Base-by-base conservation (phyloP, 768 basidiomycete genomes). In the Boletus subcaerulescens region DNA sequence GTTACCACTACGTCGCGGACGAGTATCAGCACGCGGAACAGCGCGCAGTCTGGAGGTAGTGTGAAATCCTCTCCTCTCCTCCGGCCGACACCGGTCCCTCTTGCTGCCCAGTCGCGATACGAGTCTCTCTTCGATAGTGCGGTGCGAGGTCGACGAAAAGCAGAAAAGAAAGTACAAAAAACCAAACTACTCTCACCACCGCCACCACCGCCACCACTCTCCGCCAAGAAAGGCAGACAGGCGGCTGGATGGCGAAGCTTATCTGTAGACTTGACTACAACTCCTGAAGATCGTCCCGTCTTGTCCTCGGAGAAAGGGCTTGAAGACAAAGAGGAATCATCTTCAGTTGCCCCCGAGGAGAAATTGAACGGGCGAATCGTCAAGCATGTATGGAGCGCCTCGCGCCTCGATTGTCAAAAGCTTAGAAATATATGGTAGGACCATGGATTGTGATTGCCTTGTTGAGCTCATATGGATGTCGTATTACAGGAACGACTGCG, bases 171-270 rank as follows among this genome's bases (percentile, higher is more conserved):
- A 46, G 59, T 61, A 43, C 71, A 63, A 35, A 64, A 66, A 33
- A 45, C 12, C 26, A 60, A 59, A 35, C 59, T 65, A 22, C 69
- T 72, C 10, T 75, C 70, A 18, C 69, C 73, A 2, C 60, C 73
- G 2, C 60, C n/a, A n/a, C n/a, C 70, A 18, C 69, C 73, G 2
- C 60, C 73, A 4, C 72, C 72, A 53, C 73, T 76, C 15, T 54
- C 73, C 45, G 62, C 74, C 15, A 76, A 78, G 57, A 77, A 80
- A 42, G 65, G 64, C 39, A 68, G 84, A 53, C 80, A 83, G 52
- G 84, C 86, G 1, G 82, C 81, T 4, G 89, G 89, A 3, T 92
- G 89, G 89, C 75, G 87, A 42, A 87, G 83, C 10, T 65, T 86
- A 39, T 87, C 86, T 2, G 81, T 89, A 29, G 88, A 89, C 65